Conservation (phyloP, 495 filamentous ascomycete genomes). For the Daldinia bambusicola region DNA sequence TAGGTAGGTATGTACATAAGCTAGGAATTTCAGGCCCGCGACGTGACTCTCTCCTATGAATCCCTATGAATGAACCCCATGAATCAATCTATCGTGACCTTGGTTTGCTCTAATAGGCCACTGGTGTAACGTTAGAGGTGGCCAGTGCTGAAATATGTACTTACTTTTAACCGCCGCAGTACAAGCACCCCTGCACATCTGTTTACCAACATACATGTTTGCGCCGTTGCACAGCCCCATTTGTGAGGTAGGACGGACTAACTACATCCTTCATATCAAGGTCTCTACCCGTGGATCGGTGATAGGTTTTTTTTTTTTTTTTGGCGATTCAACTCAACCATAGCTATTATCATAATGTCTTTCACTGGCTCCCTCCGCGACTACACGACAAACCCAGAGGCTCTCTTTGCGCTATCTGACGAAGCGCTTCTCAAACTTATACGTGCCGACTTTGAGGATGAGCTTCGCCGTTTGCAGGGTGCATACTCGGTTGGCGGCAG, state of each 20-base stretch:
- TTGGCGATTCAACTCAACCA: background rate
- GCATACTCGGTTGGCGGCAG: constrained; percentile 36
- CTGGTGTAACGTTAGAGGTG: too few relatives aligned
- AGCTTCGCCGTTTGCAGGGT: constrained; percentile 36
- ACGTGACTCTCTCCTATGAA: too few relatives aligned
- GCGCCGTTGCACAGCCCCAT: constrained; percentile 5
- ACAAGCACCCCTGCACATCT: too few relatives aligned
- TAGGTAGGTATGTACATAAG: too few relatives aligned
- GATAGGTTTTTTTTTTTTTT: too few relatives aligned
- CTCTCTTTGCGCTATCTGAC: constrained; percentile 31
- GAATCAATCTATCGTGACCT: too few relatives aligned
- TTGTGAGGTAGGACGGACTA: background rate
- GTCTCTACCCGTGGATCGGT: background rate
- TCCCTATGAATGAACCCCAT: too few relatives aligned
- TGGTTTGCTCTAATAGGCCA: too few relatives aligned
- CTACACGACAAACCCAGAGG: constrained; percentile 6
- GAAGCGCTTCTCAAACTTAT: constrained; percentile 31
- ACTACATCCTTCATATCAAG: background rate
- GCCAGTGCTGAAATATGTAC: too few relatives aligned
- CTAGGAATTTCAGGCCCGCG: too few relatives aligned
- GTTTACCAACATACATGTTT: background rate
- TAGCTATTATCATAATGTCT: constrained; percentile 12
- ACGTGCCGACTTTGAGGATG: constrained; percentile 22
- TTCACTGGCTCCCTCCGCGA: background rate
- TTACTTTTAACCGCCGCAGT: too few relatives aligned